These are phyloP conservation scores for Nidula microcarpa DNA, from an alignment of 768 basidiomycete genomes.

Conservation along the genomic window DNA sequence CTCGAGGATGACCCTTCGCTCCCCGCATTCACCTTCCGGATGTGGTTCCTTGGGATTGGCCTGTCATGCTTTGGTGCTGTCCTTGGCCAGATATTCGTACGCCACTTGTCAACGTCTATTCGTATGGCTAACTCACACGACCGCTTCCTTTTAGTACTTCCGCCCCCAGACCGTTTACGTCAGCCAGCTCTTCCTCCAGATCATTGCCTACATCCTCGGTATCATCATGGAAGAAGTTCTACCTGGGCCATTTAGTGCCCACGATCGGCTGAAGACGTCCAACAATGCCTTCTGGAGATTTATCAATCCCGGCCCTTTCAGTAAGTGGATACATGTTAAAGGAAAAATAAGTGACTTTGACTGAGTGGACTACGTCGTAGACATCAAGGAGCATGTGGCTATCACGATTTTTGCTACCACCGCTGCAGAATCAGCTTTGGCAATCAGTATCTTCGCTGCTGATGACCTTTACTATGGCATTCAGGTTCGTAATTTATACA, in stretches of 20 bases:
- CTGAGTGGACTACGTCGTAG: constrained; percentile 18
- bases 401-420: constrained; percentile 63
- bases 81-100: constrained; percentile 48
- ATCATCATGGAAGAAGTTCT: constrained; percentile 34
- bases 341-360: background rate
- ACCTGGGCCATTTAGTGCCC: constrained; percentile 31
- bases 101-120: no score
- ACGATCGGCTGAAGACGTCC: constrained; percentile 20
- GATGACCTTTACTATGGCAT: constrained; percentile 45
- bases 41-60: constrained; percentile 53
- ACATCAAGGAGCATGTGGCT: constrained; percentile 56
- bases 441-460: constrained; percentile 58
- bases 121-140: no score
- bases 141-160: constrained; percentile 46
- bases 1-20: constrained; percentile 50
- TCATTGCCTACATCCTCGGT: constrained; percentile 51
- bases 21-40: constrained; percentile 50
- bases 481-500: constrained; percentile 17
- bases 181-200: constrained; percentile 46
- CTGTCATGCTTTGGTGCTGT: constrained; percentile 56
- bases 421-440: constrained; percentile 53
- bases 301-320: constrained; percentile 63
- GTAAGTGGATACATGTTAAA: constrained; percentile 20
- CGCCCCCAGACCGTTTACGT: constrained; percentile 48
- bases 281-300: constrained; percentile 45